Evolutionary conservation across 257 asterid genomes (phyloP).

Genomic region (Orobanche coerulescens): DNA sequence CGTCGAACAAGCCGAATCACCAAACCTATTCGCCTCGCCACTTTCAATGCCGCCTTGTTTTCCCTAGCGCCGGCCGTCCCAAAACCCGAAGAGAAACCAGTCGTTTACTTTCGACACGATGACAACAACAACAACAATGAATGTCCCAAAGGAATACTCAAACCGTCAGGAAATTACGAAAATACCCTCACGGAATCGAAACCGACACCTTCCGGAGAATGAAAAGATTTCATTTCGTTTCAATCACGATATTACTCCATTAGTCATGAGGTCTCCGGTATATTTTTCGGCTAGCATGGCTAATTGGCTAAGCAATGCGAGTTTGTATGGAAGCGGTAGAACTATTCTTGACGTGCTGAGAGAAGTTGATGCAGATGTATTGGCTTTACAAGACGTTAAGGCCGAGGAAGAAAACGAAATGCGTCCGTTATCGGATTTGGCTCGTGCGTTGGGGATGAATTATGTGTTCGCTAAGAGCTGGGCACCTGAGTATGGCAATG

Average conservation of each 20-base stretch:
- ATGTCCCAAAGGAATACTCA: constrained; percentile 67
- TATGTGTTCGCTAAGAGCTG: constrained; percentile 95
- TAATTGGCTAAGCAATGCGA: constrained; percentile 40
- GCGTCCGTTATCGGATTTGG: constrained; percentile 81
- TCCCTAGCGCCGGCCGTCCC: constrained; percentile 91
- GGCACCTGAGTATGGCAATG: constrained; percentile 98
- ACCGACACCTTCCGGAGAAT: constrained; percentile 66
- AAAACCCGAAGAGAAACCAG: constrained; percentile 26
- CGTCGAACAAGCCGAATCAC: neutral
- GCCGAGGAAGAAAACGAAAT: constrained; percentile 83
- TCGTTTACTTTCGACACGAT: too few species aligned
- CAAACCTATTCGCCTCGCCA: constrained; percentile 59
- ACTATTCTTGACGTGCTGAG: constrained; percentile 56
- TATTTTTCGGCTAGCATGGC: constrained; percentile 48
- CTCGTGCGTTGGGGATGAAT: constrained; percentile 75
- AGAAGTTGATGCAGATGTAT: constrained; percentile 78
- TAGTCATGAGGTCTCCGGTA: constrained; percentile 63
- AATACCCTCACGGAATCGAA: constrained; percentile 26
- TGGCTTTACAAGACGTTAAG: constrained; percentile 84
- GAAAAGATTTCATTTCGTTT: too few species aligned
- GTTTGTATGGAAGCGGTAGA: constrained; percentile 37
- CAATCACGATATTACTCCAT: too few species aligned
- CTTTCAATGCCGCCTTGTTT: constrained; percentile 82
- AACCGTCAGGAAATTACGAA: constrained; percentile 35
- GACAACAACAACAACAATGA: too few species aligned